These are phyloP conservation scores for Penicillium soppii DNA, from an alignment of 495 filamentous ascomycete species.

Conservation along the genomic window DNA sequence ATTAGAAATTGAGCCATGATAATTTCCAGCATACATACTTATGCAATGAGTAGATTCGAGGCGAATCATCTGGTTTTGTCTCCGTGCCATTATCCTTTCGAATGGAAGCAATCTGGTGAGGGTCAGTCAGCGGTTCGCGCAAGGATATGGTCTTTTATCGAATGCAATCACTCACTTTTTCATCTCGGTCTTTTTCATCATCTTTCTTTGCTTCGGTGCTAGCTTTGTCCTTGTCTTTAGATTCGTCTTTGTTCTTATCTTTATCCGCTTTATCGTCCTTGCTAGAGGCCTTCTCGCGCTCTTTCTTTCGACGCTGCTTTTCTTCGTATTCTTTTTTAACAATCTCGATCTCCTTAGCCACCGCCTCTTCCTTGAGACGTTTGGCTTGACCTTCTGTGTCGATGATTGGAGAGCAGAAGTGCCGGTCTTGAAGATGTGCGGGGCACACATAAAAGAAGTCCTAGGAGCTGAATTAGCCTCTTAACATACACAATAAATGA, in stretches of 20 bases:
- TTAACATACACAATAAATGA: background rate
- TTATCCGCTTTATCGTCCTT: constrained; percentile 52
- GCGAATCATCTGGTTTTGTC: constrained; percentile 44
- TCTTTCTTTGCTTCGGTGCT: constrained; percentile 15
- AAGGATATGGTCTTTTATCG: background rate
- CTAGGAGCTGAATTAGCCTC: constrained; percentile 38
- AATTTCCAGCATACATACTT: constrained; percentile 55
- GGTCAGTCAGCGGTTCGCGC: background rate
- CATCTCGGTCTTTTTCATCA: constrained; percentile 57
- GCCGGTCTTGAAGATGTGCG: constrained; percentile 77
- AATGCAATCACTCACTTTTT: constrained; percentile 40
- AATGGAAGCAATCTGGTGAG: constrained; percentile 37
- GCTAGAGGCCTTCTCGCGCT: constrained; percentile 22
- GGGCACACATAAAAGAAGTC: constrained; percentile 95
- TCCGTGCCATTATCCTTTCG: constrained; percentile 29
- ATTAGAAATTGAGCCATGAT: background rate
- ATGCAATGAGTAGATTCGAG: constrained; percentile 81
- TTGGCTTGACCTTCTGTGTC: constrained; percentile 72
- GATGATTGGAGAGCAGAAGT: constrained; percentile 78
- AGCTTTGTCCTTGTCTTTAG: constrained; percentile 40
- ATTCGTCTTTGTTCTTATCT: constrained; percentile 43
- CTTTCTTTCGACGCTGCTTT: constrained; percentile 39
- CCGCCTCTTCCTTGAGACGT: constrained; percentile 62
- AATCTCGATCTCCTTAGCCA: constrained; percentile 70
- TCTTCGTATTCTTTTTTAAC: constrained; percentile 60